Base-by-base conservation (phyloP, 495 filamentous ascomycete species). In the Neurospora sp. region DNA sequence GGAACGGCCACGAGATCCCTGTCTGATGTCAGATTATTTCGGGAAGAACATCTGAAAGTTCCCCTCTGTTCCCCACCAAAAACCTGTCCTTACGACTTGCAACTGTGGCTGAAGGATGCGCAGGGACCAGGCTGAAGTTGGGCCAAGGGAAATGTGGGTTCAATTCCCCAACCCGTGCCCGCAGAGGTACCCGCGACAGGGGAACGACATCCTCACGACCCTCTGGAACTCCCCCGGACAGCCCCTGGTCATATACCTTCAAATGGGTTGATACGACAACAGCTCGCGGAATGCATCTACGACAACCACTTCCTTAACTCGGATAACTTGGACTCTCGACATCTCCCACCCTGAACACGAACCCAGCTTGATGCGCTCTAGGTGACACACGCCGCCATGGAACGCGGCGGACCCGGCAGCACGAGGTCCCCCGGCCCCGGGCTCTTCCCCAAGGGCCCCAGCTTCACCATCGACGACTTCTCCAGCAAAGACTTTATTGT, bases 401-500 rank as follows among this genome's bases (percentile, higher is more conserved):
- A 87, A 78, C 82, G 82, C 76, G 77, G 78, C 73, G 80, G 79
- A 71, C 82, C 83, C 39, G 81, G 79, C 70, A 84, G 82, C 69
- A 81, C 83, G 72, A 88, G 91, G 81, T 83, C 90, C 48, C 85
- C 94, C 76, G 94, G 93, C 80, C 91, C 91, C 65, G 87, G 88
- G 78, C 85, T 94, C 76, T 94, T 93, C 80, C 91, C 91, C 65
- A 87, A 89, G 78, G 92, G 91, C 27, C 92, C 92, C 65, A 89
- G 86, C 81, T 97, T 97, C 83, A 92, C 89, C 8, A 86, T 97
- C 75, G 93, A 96, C 27, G 92, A 93, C 81, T 97, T 98, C 85
- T 95, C 93, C 65, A 91, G 83, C 76, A 90, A 91, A 77, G 96
- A 98, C 83, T 99, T 97, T 82, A 97, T 98, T 74, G 96, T 97